Base-by-base conservation (phyloP, 352 stramenopile species). In the Phytophthora cactorum region DNA sequence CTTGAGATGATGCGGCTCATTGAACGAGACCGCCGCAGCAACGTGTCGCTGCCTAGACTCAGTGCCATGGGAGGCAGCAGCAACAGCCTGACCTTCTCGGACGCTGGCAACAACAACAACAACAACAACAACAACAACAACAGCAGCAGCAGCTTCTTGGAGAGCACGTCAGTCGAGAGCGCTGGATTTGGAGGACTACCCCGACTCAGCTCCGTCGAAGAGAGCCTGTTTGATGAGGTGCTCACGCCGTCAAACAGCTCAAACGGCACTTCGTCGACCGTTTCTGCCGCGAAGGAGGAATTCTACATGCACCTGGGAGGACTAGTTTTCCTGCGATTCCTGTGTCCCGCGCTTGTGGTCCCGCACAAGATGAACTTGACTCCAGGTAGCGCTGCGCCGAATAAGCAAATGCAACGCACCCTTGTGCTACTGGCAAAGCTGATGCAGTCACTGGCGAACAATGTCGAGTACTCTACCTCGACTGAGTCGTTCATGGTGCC, bases 361-460 rank as follows among this genome's bases (percentile, higher is more conserved):
- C 87, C 87, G 15, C 83, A 92, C 63, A 88, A 90, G 41, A 81
- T 91, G 69, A 73, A 78, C 9, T 63, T 95, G 47, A 90, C 84
- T 7, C 84, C 81, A 1, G 67, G 77, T 29, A 77, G 57, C 11
- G 52, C 56, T 14, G 27, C 74, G 5, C 84, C 85, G 12, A 70
- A 66, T 28, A 85, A 83, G 51, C 58, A 76, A 17, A 77, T 89
- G 53, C 84, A 89, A 36, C 85, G 87, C 22, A 86, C 84, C 14
- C 72, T 92, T 47, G 81, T 95, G 57, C 73, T 95, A 25, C 65
- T 92, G 8, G 87, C 87, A 22, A 95, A 95, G 54, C 57, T 95
- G 31, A 84, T 95, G 59, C 87, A 95, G 74, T 88, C 81, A 54
- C 72, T 95, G 6, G 85, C 87, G 11, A 95, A 93, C 65, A 90